Evolutionary conservation across 257 asterid genomes (phyloP).

Genomic region (Penstemon eatonii): DNA sequence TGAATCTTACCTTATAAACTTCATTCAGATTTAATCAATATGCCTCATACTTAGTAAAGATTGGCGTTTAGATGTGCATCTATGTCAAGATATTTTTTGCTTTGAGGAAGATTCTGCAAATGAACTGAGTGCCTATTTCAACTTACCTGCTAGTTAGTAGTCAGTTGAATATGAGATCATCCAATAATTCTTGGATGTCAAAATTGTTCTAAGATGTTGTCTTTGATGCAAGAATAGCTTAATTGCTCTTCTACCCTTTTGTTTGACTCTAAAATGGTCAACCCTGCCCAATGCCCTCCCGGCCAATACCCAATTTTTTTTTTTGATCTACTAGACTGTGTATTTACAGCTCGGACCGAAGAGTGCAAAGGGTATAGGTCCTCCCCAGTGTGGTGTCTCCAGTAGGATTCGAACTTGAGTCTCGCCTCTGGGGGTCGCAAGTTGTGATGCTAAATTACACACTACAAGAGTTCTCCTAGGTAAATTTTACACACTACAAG

Average conservation of each 20-base stretch:
- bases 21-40: no score
- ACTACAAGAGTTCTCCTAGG: no score
- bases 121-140: constrained; percentile 4
- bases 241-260: constrained; percentile 12
- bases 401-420: no score
- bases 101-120: not conserved
- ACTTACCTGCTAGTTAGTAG: not conserved
- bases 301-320: not conserved
- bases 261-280: not conserved
- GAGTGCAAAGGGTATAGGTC: no score
- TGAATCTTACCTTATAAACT: no score
- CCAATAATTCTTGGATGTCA: constrained; percentile 4
- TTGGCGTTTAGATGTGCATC: not conserved
- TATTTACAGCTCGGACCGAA: no score
- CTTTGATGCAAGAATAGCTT: not conserved
- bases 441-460: no score
- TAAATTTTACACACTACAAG: not conserved
- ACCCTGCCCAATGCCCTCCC: not conserved
- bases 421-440: no score
- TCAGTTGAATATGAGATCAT: not conserved
- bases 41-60: no score
- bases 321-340: no score
- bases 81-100: not conserved
- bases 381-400: no score
- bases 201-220: not conserved